A percentile compares a stretch with the other conserved stretches of the same genome.
phyloP scores from a whole-genome alignment of 768 basidiomycete genomes.

The Boletus edulis region DNA sequence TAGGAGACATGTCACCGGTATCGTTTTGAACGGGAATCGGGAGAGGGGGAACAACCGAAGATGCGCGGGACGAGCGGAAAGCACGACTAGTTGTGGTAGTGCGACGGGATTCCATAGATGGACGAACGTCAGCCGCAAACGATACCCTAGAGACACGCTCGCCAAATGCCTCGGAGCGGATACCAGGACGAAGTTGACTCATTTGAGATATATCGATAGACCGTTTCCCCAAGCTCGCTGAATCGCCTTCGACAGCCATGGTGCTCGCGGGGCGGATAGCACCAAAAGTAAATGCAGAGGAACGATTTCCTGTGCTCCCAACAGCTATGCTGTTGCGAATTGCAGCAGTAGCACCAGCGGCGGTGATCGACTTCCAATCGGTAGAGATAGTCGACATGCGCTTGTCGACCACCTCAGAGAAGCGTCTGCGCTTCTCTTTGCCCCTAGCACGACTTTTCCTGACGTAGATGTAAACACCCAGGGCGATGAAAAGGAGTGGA shows the following conservation, averaged over 20 bases:
- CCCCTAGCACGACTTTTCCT: conserved; percentile 48
- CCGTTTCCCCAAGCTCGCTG: conserved; percentile 34
- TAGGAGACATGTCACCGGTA: conserved; percentile 38
- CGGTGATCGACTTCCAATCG: conserved; percentile 74
- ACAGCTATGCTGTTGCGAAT: conserved; percentile 68
- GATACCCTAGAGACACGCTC: conserved; percentile 63
- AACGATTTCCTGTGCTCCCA: conserved; percentile 34
- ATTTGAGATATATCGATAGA: conserved; percentile 38
- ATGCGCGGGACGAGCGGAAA: conserved; percentile 42
- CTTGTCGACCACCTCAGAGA: conserved; percentile 67
- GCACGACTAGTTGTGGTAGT: conserved; percentile 40
- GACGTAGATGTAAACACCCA: conserved; percentile 49
- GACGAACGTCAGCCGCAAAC: conserved; percentile 61
- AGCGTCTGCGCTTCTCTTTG: conserved; percentile 53
- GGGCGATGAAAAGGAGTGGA: conserved; percentile 54
- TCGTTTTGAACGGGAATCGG: conserved; percentile 30
- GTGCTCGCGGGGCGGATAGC: conserved; percentile 49
- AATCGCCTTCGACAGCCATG: conserved; percentile 41
- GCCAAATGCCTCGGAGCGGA: conserved; percentile 47
- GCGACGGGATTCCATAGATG: conserved; percentile 44
- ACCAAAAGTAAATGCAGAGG: conserved; percentile 56
- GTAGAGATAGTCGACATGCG: conserved; percentile 80
- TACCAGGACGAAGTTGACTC: conserved; percentile 52
- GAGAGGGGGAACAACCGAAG: conserved; percentile 41
- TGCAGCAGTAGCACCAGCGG: conserved; percentile 68